These are phyloP conservation scores for Tetrastigma voinierianum DNA, from an alignment of 164 flowering plant species.

Conservation along the genomic window DNA sequence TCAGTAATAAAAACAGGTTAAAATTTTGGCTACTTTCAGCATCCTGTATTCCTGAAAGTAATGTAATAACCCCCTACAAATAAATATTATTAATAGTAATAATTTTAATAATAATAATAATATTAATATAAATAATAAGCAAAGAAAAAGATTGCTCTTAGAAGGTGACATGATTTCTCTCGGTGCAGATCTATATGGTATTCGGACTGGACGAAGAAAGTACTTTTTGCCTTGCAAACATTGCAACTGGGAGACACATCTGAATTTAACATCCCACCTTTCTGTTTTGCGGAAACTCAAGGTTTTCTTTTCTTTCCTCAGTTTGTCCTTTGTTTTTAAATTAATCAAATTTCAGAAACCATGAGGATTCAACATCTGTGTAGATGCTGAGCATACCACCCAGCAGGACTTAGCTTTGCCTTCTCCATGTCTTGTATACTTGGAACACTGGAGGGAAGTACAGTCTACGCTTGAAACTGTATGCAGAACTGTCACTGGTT, in stretches of 20 bases:
- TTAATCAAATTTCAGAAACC: background rate
- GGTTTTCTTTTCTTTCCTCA: conserved; percentile 18
- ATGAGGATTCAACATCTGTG: conserved; percentile 8
- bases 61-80: too few species aligned
- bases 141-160: background rate
- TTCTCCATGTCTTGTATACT: conserved; percentile 24
- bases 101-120: too few species aligned
- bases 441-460: conserved; percentile 41
- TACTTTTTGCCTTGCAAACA: conserved; percentile 21
- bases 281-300: conserved; percentile 17
- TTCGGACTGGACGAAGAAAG: conserved; percentile 43
- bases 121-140: too few species aligned
- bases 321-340: background rate
- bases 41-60: background rate
- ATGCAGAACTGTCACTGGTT: conserved; percentile 30
- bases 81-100: too few species aligned
- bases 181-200: conserved; percentile 42
- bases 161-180: background rate
- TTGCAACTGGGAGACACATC: conserved; percentile 13
- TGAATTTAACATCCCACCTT: background rate
- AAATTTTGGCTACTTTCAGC: background rate
- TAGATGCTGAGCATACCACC: conserved; percentile 28
- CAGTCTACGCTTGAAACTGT: conserved; percentile 49
- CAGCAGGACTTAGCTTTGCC: conserved; percentile 19
- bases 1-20: conserved; percentile 46